A percentile compares a stretch with the other conserved stretches of the same genome.
These are phyloP conservation scores for Thecaphora thlaspeos DNA, from an alignment of 1,284 basidiomycete species.

Conservation along the genomic window DNA sequence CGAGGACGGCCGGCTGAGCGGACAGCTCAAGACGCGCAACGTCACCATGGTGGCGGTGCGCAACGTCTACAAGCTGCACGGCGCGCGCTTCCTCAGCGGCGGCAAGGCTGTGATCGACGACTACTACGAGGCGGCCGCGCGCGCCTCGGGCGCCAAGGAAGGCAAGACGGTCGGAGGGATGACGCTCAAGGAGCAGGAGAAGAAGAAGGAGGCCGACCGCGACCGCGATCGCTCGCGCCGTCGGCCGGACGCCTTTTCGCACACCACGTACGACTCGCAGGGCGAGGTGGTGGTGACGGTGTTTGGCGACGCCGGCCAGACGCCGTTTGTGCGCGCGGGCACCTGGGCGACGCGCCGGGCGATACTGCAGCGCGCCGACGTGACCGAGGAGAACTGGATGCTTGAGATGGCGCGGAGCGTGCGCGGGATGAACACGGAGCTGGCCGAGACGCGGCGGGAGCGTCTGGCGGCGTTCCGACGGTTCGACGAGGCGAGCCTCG, in stretches of 20 bases:
- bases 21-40: slow-evolving; percentile 82
- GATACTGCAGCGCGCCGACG: slow-evolving; percentile 40
- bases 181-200: slow-evolving; percentile 40
- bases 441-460: slow-evolving; percentile 43
- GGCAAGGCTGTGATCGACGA: slow-evolving; percentile 90
- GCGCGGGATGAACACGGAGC: slow-evolving; percentile 50
- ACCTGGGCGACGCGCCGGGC: slow-evolving; percentile 37
- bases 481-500: slow-evolving; percentile 20
- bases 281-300: slow-evolving; percentile 47
- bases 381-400: slow-evolving; percentile 57
- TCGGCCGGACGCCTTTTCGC: slow-evolving; percentile 41
- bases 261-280: slow-evolving; percentile 44
- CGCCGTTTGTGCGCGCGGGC: slow-evolving; percentile 49
- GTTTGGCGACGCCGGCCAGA: slow-evolving; percentile 51
- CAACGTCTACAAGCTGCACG: slow-evolving; percentile 91
- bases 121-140: slow-evolving; percentile 83
- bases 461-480: slow-evolving; percentile 36
- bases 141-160: slow-evolving; percentile 60
- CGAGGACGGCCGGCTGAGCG: slow-evolving; percentile 77
- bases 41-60: slow-evolving; percentile 90
- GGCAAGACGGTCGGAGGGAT: slow-evolving; percentile 50
- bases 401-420: slow-evolving; percentile 53
- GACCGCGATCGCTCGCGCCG: slow-evolving; percentile 40
- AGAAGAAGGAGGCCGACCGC: slow-evolving; percentile 40
- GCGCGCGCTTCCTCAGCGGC: slow-evolving; percentile 81